phyloP scores from a whole-genome alignment of 2,329 filamentous ascomycete genomes.

The Trichoderma guizhouense region DNA sequence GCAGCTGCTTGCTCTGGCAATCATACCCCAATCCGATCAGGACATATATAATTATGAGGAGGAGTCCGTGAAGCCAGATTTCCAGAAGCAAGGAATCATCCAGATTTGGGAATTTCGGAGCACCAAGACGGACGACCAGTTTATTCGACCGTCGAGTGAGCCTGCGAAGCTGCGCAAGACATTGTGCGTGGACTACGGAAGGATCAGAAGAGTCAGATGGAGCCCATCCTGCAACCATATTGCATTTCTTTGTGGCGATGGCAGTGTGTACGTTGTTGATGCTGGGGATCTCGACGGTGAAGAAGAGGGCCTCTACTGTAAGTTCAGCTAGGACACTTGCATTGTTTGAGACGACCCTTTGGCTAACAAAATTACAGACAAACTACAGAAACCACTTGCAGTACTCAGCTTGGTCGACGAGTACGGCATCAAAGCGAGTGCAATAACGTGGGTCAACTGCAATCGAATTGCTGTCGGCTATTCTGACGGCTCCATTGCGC shows the following conservation, averaged over 20 bases:
- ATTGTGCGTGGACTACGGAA: conserved; percentile 50
- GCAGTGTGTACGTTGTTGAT: conserved; percentile 48
- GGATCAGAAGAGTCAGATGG: conserved; percentile 51
- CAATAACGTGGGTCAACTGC: conserved; percentile 53
- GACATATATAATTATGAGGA: conserved; percentile 40
- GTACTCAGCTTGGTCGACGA: conserved; percentile 46
- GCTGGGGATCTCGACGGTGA: conserved; percentile 30
- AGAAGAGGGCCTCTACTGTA: conserved; percentile 41
- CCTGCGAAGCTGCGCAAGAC: conserved; percentile 41
- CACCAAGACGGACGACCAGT: conserved; percentile 29
- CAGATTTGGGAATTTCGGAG: conserved; percentile 51
- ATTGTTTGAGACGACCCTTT: neutral
- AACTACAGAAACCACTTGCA: conserved; percentile 43
- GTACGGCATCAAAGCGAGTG: conserved; percentile 47
- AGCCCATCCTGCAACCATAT: conserved; percentile 48
- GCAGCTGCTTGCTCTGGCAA: conserved; percentile 51
- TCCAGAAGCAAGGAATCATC: conserved; percentile 44
- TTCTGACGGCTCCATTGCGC: conserved; percentile 52
- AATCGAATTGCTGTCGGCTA: conserved; percentile 56
- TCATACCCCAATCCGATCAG: conserved; percentile 51
- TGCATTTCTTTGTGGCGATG: conserved; percentile 50
- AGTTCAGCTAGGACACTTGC: conserved; percentile 19
- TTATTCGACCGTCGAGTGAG: conserved; percentile 33
- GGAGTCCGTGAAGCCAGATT: conserved; percentile 36
- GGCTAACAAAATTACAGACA: conserved; percentile 38